Percentiles rank a stretch among this genome's conserved stretches.
phyloP scores from a whole-genome alignment of 1,139 yeast genomes.

The Geotrichum klebahnii region DNA sequence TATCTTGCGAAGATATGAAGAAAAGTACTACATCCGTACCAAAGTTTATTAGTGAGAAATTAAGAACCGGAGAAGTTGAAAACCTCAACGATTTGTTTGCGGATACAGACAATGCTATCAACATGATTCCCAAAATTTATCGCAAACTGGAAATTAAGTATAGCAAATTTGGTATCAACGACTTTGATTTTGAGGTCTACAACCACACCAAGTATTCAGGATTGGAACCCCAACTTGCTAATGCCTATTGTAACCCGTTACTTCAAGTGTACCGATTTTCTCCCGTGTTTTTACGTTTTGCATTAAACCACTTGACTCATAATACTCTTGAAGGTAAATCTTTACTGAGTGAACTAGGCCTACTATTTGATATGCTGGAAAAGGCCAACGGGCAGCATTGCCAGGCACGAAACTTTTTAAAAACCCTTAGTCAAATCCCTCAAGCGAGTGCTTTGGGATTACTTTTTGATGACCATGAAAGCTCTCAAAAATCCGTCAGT shows the following conservation, averaged over 20 bases:
- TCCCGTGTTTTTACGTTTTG: constrained; percentile 64
- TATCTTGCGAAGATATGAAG: constrained; percentile 41
- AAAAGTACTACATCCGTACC: constrained; percentile 45
- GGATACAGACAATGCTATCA: constrained; percentile 28
- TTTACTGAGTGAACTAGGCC: constrained; percentile 76
- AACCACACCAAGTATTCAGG: constrained; percentile 85
- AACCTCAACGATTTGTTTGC: constrained; percentile 29
- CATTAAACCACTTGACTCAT: constrained; percentile 50
- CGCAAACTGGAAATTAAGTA: constrained; percentile 72
- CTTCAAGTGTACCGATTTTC: constrained; percentile 79
- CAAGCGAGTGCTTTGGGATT: constrained; percentile 47
- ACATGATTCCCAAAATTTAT: constrained; percentile 63
- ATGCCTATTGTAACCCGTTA: constrained; percentile 74
- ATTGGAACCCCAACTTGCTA: constrained; percentile 78
- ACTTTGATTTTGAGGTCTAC: constrained; percentile 84
- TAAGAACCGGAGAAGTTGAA: constrained; percentile 34
- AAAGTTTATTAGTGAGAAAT: constrained; percentile 68
- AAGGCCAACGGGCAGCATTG: constrained; percentile 73
- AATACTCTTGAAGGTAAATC: constrained; percentile 41
- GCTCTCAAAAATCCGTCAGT: constrained; percentile 14
- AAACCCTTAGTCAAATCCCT: constrained; percentile 43
- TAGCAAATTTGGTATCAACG: constrained; percentile 88
- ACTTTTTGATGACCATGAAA: constrained; percentile 45
- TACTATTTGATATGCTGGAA: constrained; percentile 83
- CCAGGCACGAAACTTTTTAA: constrained; percentile 66